Base-by-base conservation (phyloP, 2,329 filamentous ascomycete genomes). In the Coniochaeta prunicola region DNA sequence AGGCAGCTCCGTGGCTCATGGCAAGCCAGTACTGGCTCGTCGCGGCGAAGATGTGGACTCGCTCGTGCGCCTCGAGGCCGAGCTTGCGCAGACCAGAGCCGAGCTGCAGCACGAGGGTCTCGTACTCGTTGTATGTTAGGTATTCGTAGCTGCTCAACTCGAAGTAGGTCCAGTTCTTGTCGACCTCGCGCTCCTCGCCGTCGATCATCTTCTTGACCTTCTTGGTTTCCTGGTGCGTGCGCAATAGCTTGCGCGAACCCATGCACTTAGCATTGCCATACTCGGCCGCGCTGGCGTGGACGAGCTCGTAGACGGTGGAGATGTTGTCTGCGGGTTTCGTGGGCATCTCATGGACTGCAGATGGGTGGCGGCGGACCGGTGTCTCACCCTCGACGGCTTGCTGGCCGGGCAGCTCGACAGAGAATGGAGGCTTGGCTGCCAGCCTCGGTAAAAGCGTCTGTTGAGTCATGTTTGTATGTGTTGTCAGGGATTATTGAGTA, bases 121-220 rank as follows among this genome's bases (percentile, higher is more conserved):
- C 86, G 70, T 92, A 94, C 73, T 94, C 88, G 66, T 83, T 80
- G 75, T 90, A 96, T 69, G 81, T 88, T 70, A 88, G 80, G 78
- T 89, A 96, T 61, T 85, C 82, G 78, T 93, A 96, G 57, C 79
- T 80, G 70, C 88, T 88, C 67, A 93, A 84, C 78, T 96, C 91
- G 71, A 91, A 94, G 75, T 89, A 96, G 59, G 87, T 88, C 91
- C 91, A 96, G 69, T 90, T 63, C 84, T 96, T 96, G 72, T 93
- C 89, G 30, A 92, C 83, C 74, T 92, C 84, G 68, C 83, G 77
- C 79, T 93, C 88, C 68, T 87, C 82, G 64, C 91, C 91, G 71
- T 94, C 89, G 50, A 96, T 78, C 59, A 92, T 81, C 81, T 92
- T 94, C 83, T 93, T 94, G 71, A 96, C 78, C 80, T 91, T 93